Base-by-base conservation (phyloP, 2,329 filamentous ascomycete species). In the Phaeosphaeriaceae sp. region DNA sequence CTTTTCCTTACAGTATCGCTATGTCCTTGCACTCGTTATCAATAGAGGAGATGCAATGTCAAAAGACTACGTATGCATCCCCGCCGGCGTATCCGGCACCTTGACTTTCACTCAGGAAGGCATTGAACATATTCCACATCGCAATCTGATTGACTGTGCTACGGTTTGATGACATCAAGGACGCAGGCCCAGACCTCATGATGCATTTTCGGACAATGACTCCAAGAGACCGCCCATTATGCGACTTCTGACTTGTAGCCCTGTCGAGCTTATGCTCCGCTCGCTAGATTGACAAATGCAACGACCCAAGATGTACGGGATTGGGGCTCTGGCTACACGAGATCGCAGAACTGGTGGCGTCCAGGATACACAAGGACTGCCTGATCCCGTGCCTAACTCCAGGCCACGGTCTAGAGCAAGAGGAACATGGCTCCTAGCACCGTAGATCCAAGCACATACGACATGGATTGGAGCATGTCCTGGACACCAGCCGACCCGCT, bases 381-480 rank as follows among this genome's bases (percentile, higher is more conserved):
- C 11, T 40, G 36, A 40, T n/a, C 36, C 3, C 36, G 36, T 40
- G 17, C 15, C 36, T 40, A 3, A 4, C 11, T 15, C 24, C 11
- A 24, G 24, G 42, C n/a, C 19, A 25, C 4, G 20, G 21, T 56
- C 48, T 63, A 71, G 50, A 71, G 54, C 19, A 70, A 56, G 2
- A 67, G 10, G 7, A 61, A 56, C 49, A 68, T 66, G 21, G 64
- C 20, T 15, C 48, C 63, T 19, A 60, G 63, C 13, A 70, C 45
- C 19, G 58, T 56, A 4, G 67, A 56, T 0, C 68, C 58, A 24
- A 68, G 56, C 7, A 66, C 11, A 33, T 65, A 67, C 4, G 69
- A 61, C 48, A 67, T 54, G 1, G 60, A 55, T 49, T 64, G 61
- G 11, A 66, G 44, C 20, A 54, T 47, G 22, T 45, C 36, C 7